Percentiles rank a stretch among this genome's conserved stretches.
These are phyloP conservation scores for Boletellus ananiceps DNA, from an alignment of 768 basidiomycete genomes.

Conservation along the genomic window DNA sequence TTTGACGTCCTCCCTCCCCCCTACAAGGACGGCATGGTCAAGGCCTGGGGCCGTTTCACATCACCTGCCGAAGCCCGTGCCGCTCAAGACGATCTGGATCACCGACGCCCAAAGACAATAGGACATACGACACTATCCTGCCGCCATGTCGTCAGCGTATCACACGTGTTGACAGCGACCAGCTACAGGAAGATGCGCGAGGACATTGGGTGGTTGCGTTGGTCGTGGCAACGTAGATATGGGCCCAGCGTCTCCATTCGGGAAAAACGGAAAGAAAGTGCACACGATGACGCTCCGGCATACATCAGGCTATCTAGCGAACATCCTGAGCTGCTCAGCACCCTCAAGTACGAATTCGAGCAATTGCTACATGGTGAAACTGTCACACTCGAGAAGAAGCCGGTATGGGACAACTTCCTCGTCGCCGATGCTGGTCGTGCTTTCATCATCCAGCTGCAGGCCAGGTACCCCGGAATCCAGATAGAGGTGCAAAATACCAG, in stretches of 20 bases:
- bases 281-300: constrained; percentile 19
- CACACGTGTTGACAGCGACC: constrained; percentile 37
- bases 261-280: constrained; percentile 14
- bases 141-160: constrained; percentile 49
- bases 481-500: constrained; percentile 41
- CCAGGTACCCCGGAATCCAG: constrained; percentile 34
- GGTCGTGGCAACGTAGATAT: constrained; percentile 30
- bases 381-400: constrained; percentile 45
- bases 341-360: constrained; percentile 58
- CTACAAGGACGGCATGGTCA: constrained; percentile 44
- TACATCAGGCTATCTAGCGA: constrained; percentile 48
- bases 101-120: constrained; percentile 40
- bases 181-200: constrained; percentile 38
- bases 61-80: constrained; percentile 47
- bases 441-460: constrained; percentile 46
- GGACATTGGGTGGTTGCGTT: constrained; percentile 46
- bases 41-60: constrained; percentile 53
- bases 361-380: constrained; percentile 58
- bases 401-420: constrained; percentile 68
- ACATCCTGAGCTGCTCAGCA: constrained; percentile 45
- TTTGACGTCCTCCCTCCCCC: constrained; percentile 51
- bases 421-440: constrained; percentile 33
- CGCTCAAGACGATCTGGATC: constrained; percentile 47
- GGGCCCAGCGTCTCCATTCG: constrained; percentile 30
- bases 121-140: constrained; percentile 47